phyloP scores from a whole-genome alignment of 2,329 filamentous ascomycete genomes.

The Bisporella sp. region DNA sequence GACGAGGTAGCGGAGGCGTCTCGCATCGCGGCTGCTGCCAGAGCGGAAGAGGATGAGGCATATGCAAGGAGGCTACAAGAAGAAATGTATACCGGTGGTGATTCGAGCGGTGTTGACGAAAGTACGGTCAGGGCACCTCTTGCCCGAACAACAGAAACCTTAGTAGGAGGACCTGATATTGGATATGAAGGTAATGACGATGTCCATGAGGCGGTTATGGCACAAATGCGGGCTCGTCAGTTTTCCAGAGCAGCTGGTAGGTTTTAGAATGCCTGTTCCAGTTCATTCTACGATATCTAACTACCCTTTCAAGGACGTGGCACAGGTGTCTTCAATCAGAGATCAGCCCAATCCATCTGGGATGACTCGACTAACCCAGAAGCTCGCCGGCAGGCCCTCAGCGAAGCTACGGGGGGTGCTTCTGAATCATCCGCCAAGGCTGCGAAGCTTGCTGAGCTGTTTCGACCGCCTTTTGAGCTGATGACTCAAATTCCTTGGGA shows the following conservation, averaged over 20 bases:
- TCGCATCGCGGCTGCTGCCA: slow-evolving; percentile 33
- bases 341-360: slow-evolving; percentile 40
- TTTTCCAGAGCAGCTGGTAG: slow-evolving; percentile 17
- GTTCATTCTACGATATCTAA: slow-evolving; percentile 1
- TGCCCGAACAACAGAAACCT: slow-evolving; percentile 81
- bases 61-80: slow-evolving; percentile 90
- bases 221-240: slow-evolving; percentile 28
- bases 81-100: slow-evolving; percentile 67
- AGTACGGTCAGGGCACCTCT: slow-evolving; percentile 83
- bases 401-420: slow-evolving; percentile 56
- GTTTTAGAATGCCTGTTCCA: slow-evolving; percentile 3
- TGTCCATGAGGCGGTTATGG: slow-evolving; percentile 16
- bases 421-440: slow-evolving; percentile 63
- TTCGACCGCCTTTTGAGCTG: slow-evolving; percentile 84
- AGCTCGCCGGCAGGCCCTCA: slow-evolving; percentile 44
- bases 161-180: slow-evolving; percentile 65
- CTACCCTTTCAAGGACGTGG: slow-evolving; percentile 24
- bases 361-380: slow-evolving; percentile 35
- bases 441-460: slow-evolving; percentile 80
- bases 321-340: slow-evolving; percentile 65
- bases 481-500: slow-evolving; percentile 80
- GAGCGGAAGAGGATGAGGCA: slow-evolving; percentile 83
- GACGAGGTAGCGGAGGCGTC: slow-evolving; percentile 26
- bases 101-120: slow-evolving; percentile 33
- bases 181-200: slow-evolving; percentile 37